Evolutionary conservation across 768 basidiomycete genomes (phyloP).

Genomic region (Cystobasidium tubakii): DNA sequence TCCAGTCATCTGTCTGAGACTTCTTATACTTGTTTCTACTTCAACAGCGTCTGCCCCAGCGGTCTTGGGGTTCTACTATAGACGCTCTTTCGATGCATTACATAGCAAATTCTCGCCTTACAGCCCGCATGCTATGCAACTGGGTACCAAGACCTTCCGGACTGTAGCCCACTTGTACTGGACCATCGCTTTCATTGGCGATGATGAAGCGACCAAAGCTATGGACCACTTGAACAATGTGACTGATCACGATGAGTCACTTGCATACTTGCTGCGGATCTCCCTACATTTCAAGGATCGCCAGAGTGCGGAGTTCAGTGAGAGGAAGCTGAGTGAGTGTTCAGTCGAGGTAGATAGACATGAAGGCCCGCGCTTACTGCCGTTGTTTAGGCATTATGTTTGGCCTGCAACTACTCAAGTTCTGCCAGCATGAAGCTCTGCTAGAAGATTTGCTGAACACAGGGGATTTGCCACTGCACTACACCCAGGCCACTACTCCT

Average conservation of each 20-base stretch:
- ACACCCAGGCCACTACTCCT: background rate
- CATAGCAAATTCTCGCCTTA: background rate
- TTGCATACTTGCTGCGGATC: background rate
- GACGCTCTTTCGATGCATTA: background rate
- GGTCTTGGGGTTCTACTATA: background rate
- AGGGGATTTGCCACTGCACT: background rate
- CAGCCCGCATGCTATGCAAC: background rate
- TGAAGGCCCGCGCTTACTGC: background rate
- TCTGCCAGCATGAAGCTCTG: background rate
- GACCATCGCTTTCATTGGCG: background rate
- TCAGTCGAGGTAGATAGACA: background rate
- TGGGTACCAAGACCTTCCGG: background rate
- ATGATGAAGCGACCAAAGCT: background rate
- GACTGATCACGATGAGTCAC: background rate
- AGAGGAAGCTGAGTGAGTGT: background rate
- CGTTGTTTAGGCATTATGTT: background rate
- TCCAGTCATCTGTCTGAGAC: no score
- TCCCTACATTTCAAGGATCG: background rate
- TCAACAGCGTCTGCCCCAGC: background rate
- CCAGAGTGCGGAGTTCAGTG: background rate
- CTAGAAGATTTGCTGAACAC: background rate
- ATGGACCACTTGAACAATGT: background rate
- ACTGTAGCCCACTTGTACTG: background rate
- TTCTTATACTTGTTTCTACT: no score
- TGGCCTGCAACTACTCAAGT: background rate